Conservation (phyloP, 768 basidiomycete species). For the Mycena chlorophos region DNA sequence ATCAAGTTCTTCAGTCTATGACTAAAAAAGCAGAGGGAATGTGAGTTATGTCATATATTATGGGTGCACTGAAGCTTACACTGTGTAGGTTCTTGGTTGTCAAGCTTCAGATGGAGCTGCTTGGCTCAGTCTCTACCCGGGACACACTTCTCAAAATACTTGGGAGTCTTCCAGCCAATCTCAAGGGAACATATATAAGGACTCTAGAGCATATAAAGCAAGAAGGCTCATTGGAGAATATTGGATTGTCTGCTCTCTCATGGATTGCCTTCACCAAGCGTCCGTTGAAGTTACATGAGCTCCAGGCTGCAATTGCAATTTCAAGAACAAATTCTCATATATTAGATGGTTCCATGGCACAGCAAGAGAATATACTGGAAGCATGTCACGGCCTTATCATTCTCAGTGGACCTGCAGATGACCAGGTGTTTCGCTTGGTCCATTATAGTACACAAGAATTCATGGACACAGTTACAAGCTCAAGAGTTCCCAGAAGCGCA, state of each 20-base stretch:
- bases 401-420: too few species aligned
- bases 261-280: neutral
- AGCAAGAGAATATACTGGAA: too few species aligned
- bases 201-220: neutral
- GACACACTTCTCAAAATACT: neutral
- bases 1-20: too few species aligned
- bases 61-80: neutral
- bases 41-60: neutral
- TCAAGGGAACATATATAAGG: neutral
- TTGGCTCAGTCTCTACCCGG: neutral
- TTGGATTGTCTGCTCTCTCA: neutral
- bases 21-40: neutral
- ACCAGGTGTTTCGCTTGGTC: too few species aligned
- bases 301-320: neutral
- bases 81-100: neutral
- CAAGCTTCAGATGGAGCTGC: neutral
- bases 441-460: too few species aligned
- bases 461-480: too few species aligned
- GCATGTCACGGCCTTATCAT: too few species aligned
- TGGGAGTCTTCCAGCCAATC: neutral
- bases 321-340: too few species aligned
- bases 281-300: neutral
- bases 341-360: too few species aligned
- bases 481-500: too few species aligned
- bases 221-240: neutral